Evolutionary conservation across 176 grass and related monocot species (phyloP).

Genomic region (Alopecurus myosuroides): DNA sequence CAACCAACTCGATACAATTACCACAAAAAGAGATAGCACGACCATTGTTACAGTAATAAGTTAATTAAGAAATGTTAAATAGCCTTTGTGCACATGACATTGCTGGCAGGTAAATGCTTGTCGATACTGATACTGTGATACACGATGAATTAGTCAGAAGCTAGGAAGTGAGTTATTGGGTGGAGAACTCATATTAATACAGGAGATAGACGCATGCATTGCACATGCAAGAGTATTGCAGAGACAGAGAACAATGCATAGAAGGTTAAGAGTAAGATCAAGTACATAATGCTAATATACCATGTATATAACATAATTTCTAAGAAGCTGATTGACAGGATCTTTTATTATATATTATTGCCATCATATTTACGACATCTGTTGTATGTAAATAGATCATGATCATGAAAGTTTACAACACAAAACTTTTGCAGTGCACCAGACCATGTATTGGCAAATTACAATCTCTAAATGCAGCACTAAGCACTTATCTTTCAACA

Average conservation of each 20-base stretch:
- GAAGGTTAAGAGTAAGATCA: not conserved
- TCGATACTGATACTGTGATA: not conserved
- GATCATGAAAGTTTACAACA: not conserved
- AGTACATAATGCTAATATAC: not conserved
- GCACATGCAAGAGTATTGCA: not conserved
- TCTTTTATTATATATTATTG: not conserved
- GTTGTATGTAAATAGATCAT: not conserved
- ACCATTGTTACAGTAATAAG: not conserved
- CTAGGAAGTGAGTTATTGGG: not conserved
- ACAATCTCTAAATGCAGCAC: not conserved
- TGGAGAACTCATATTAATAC: not conserved
- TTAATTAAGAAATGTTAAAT: not conserved
- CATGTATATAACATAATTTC: not conserved
- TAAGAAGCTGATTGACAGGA: not conserved
- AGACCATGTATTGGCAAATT: not conserved
- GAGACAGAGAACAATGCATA: not conserved
- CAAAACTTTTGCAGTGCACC: not conserved
- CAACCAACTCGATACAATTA: not conserved
- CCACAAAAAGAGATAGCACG: not conserved
- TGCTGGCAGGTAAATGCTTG: not conserved
- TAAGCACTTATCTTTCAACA: too few species aligned
- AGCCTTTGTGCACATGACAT: not conserved
- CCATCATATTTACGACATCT: conserved; percentile 10
- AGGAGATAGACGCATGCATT: not conserved
- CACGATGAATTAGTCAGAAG: not conserved